A percentile compares a stretch with the other conserved stretches of the same genome.
These are phyloP conservation scores for Ophiorrhiza pumila DNA, from an alignment of 257 asterid genomes.

Conservation along the genomic window DNA sequence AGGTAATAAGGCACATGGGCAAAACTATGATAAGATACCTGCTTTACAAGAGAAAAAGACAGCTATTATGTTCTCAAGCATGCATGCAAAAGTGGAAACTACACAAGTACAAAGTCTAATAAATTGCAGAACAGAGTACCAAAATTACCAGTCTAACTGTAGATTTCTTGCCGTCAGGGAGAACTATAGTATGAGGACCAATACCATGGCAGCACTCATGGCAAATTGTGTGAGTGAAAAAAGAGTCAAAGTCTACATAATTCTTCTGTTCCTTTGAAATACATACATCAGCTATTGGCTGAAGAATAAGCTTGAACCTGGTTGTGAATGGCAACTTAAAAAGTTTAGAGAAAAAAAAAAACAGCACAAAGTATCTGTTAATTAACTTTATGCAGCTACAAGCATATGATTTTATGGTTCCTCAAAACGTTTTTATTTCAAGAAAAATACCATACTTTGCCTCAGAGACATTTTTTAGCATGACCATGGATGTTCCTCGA, in stretches of 20 bases:
- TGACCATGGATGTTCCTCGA: slow-evolving; percentile 95
- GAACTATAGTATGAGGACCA: slow-evolving; percentile 91
- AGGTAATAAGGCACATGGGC: neutral
- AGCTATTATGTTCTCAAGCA: neutral
- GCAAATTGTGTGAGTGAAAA: slow-evolving; percentile 91
- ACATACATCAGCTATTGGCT: slow-evolving; percentile 80
- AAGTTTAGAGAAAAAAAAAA: neutral
- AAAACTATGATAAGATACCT: neutral
- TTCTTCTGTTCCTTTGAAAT: slow-evolving; percentile 57
- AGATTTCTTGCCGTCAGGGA: slow-evolving; percentile 71
- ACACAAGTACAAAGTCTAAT: neutral
- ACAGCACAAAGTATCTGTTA: neutral
- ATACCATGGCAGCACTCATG: slow-evolving; percentile 98
- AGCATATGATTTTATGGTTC: neutral
- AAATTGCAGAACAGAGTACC: neutral
- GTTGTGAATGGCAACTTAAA: slow-evolving; percentile 20
- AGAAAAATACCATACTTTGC: slow-evolving; percentile 58
- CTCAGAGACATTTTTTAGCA: slow-evolving; percentile 96
- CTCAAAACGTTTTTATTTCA: neutral
- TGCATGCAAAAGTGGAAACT: neutral
- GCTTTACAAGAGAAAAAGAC: neutral
- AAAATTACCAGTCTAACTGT: slow-evolving; percentile 85
- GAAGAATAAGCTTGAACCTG: slow-evolving; percentile 94
- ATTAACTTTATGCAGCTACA: neutral
- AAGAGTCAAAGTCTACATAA: slow-evolving; percentile 79